Percentiles rank a stretch among this genome's conserved stretches.
phyloP scores from a whole-genome alignment of 345 rosid species.

The Salix brachista region DNA sequence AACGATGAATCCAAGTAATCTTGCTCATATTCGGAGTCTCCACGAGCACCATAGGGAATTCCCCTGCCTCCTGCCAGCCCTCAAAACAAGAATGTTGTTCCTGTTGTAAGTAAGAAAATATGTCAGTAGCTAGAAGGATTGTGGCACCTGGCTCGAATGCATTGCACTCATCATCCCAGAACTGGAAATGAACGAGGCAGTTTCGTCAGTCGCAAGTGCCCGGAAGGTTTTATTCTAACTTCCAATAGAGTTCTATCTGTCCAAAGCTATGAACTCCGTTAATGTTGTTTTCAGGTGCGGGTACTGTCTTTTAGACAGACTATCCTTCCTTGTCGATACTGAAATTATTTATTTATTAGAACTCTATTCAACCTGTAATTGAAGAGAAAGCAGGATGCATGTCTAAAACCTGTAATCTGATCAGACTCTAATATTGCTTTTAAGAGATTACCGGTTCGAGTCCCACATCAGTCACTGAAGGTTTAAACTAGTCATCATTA shows the following conservation, averaged over 20 bases:
- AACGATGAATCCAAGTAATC: conserved; percentile 58
- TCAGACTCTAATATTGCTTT: too few species aligned
- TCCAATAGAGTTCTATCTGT: conserved; percentile 28
- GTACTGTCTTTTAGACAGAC: conserved; percentile 46
- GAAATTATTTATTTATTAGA: neutral
- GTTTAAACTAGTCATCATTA: too few species aligned
- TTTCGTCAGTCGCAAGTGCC: conserved; percentile 65
- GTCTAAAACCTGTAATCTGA: too few species aligned
- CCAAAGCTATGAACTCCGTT: conserved; percentile 57
- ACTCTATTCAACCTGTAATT: neutral
- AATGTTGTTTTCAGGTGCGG: conserved; percentile 69
- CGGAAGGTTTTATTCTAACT: conserved; percentile 46
- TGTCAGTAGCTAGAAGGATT: conserved; percentile 46
- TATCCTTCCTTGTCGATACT: conserved; percentile 9
- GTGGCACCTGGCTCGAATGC: conserved; percentile 65
- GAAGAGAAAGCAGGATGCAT: too few species aligned
- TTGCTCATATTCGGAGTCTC: conserved; percentile 77
- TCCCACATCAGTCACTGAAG: too few species aligned
- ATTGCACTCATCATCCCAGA: conserved; percentile 73
- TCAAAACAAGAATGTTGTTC: conserved; percentile 42
- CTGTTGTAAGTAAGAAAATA: conserved; percentile 58
- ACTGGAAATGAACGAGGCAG: conserved; percentile 64
- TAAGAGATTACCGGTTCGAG: too few species aligned
- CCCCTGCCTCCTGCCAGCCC: conserved; percentile 72
- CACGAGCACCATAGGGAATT: conserved; percentile 58